Evolutionary conservation across 306 rosid genomes (phyloP).

Genomic region (Malus orientalis): DNA sequence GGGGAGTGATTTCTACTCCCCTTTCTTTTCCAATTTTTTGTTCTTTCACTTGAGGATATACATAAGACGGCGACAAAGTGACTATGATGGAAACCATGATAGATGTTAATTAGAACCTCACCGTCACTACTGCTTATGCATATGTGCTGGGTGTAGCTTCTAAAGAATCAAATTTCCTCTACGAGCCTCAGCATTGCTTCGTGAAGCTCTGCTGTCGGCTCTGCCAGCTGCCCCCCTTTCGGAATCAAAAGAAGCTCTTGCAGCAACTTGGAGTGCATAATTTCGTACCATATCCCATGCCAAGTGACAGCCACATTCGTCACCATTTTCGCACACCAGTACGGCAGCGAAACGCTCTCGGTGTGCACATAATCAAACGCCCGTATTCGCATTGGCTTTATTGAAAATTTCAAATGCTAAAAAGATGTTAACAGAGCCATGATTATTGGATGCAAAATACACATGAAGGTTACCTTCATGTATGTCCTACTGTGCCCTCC

Average conservation of each 20-base stretch:
- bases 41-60: no score
- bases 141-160: conserved; percentile 7
- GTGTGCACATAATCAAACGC: conserved; percentile 23
- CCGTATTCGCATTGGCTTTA: background rate
- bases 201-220: conserved; percentile 9
- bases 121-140: conserved; percentile 24
- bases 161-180: conserved; percentile 17
- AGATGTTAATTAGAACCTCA: conserved; percentile 20
- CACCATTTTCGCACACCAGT: conserved; percentile 17
- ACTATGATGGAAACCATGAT: background rate
- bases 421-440: conserved; percentile 15
- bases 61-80: no score
- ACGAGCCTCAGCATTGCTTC: conserved; percentile 23
- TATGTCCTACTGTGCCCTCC: conserved; percentile 14
- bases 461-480: conserved; percentile 23
- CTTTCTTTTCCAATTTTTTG: no score
- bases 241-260: conserved; percentile 17
- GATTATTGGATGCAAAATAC: conserved; percentile 22
- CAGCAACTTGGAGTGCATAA: conserved; percentile 24
- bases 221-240: background rate
- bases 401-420: conserved; percentile 18
- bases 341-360: conserved; percentile 19
- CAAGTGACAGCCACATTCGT: conserved; percentile 4
- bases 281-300: conserved; percentile 29
- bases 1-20: background rate